These are phyloP conservation scores for Deuterostichococcus epilithicus DNA, from an alignment of 139 green algal genomes.

Conservation along the genomic window DNA sequence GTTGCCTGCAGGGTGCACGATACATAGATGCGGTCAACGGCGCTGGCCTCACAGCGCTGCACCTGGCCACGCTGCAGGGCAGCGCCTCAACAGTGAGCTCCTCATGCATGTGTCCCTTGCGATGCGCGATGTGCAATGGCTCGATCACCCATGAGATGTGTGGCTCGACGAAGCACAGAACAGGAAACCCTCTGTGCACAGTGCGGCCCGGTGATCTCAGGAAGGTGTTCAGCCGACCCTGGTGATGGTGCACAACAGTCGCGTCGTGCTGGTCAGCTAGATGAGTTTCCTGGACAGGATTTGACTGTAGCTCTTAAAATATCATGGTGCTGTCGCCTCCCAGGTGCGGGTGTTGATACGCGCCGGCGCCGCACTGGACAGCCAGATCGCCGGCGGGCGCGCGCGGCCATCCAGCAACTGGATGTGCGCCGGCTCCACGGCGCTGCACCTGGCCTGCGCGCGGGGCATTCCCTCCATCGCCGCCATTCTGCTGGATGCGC, in stretches of 20 bases:
- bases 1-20: background rate
- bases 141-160: background rate
- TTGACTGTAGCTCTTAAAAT: too few relatives aligned
- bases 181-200: background rate
- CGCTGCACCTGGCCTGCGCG: conserved; percentile 27
- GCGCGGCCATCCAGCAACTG: background rate
- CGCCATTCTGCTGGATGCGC: conserved; percentile 12
- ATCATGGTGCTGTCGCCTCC: background rate
- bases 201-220: background rate
- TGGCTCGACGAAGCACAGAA: background rate
- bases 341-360: conserved; percentile 7
- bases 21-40: background rate
- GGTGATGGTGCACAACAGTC: too few relatives aligned
- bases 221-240: background rate
- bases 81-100: background rate
- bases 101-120: too few relatives aligned
- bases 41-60: conserved; percentile 16
- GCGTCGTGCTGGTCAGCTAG: too few relatives aligned
- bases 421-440: conserved; percentile 16
- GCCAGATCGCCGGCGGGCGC: background rate
- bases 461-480: conserved; percentile 6
- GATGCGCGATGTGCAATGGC: too few relatives aligned
- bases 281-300: too few relatives aligned
- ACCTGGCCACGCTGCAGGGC: conserved; percentile 19
- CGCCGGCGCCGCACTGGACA: conserved; percentile 6